Conservation (phyloP, 2,329 filamentous ascomycete genomes). For the Niveomyces coronatus region DNA sequence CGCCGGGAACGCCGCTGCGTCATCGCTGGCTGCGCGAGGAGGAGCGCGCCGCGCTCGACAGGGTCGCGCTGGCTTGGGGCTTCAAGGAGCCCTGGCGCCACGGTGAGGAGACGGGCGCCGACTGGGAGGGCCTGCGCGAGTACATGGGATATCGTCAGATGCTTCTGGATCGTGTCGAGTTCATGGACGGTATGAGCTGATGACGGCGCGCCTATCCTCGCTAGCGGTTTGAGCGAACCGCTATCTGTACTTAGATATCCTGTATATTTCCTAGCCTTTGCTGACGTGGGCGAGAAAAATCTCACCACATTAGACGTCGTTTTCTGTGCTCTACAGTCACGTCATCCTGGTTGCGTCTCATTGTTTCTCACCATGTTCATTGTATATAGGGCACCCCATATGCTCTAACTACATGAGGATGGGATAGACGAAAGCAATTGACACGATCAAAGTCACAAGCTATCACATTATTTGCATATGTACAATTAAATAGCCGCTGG, state of each 20-base stretch:
- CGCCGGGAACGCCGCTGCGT: constrained; percentile 66
- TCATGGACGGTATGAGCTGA: constrained; percentile 79
- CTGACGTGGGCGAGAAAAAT: background rate
- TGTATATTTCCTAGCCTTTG: constrained; percentile 6
- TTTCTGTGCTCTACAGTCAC: no score
- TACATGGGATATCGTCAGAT: constrained; percentile 76
- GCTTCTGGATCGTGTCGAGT: constrained; percentile 77
- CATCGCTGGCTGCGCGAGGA: constrained; percentile 84
- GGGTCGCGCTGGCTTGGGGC: constrained; percentile 80
- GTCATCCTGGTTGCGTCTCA: no score
- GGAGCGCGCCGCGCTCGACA: constrained; percentile 78
- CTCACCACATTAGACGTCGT: background rate
- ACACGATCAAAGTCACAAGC: background rate
- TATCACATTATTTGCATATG: background rate
- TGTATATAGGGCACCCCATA: no score
- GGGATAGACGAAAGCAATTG: no score
- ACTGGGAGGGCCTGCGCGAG: constrained; percentile 80
- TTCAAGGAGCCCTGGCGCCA: constrained; percentile 71
- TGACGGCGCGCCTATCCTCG: no score
- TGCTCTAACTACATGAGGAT: no score
- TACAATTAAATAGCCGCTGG: background rate
- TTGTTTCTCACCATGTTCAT: no score
- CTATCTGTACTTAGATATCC: constrained; percentile 7
- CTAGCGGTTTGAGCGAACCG: background rate
- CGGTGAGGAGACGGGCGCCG: constrained; percentile 82